phyloP scores from a whole-genome alignment of 371 early-diverging fungal genomes.

The Zopfochytrium polystomum region DNA sequence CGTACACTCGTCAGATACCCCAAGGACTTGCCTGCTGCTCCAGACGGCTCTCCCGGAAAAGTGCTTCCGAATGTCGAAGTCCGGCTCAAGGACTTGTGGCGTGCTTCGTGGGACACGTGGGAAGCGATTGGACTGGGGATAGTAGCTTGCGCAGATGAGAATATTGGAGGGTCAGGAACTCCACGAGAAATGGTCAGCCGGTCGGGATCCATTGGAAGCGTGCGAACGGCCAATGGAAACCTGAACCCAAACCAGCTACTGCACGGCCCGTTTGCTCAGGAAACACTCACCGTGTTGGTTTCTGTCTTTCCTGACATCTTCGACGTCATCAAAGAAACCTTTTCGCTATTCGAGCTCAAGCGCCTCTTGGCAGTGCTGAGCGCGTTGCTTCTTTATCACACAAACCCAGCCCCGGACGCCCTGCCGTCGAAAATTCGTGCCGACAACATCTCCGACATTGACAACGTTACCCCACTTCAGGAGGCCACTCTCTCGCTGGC shows the following conservation, averaged over 20 bases:
- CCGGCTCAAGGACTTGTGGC: constrained; percentile 56
- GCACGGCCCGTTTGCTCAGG: constrained; percentile 68
- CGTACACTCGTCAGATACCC: constrained; percentile 60
- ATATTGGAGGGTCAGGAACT: neutral
- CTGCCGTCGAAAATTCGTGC: constrained; percentile 31
- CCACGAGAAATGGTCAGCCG: neutral
- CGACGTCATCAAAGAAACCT: constrained; percentile 47
- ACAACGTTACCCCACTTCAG: constrained; percentile 40
- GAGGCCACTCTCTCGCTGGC: constrained; percentile 32
- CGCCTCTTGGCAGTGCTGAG: constrained; percentile 52
- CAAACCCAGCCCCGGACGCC: constrained; percentile 35
- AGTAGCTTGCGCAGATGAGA: constrained; percentile 38
- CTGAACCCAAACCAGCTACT: constrained; percentile 11
- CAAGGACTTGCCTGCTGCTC: constrained; percentile 27
- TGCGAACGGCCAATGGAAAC: no score
- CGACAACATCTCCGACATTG: constrained; percentile 46
- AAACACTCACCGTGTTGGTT: constrained; percentile 68
- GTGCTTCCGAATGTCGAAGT: constrained; percentile 29
- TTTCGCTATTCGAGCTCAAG: constrained; percentile 56
- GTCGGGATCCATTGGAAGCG: no score
- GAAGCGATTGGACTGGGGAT: constrained; percentile 68
- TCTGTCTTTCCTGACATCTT: constrained; percentile 65
- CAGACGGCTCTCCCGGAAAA: constrained; percentile 23
- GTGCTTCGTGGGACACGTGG: constrained; percentile 76
- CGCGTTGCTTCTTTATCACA: constrained; percentile 53